Conservation (phyloP, 176 grass and related monocot genomes). For the Triticum monococcum region DNA sequence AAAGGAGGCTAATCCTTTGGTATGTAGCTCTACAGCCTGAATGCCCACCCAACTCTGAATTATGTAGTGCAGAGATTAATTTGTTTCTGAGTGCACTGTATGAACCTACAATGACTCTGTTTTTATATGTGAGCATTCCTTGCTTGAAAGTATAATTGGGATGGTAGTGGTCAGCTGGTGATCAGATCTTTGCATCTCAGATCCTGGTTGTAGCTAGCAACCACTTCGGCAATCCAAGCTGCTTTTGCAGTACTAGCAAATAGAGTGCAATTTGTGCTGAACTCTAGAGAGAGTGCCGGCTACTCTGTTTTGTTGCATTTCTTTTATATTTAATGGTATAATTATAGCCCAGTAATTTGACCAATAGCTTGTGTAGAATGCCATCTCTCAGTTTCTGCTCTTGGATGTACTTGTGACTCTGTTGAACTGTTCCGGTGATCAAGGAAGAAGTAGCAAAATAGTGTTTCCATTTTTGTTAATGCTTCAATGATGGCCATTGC, state of each 20-base stretch:
- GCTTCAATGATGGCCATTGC: background rate
- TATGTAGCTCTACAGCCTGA: background rate
- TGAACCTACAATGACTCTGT: background rate
- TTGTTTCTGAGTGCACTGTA: background rate
- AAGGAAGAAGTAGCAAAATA: background rate
- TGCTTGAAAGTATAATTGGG: background rate
- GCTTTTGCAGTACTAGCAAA: background rate
- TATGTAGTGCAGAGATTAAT: background rate
- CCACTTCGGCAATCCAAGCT: background rate
- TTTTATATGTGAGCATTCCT: background rate
- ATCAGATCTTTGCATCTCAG: background rate
- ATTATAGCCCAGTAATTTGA: background rate
- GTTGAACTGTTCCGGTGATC: background rate
- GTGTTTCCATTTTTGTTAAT: background rate
- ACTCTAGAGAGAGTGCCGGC: background rate
- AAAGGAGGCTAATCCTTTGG: background rate
- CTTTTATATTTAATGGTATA: background rate
- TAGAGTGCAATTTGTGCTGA: background rate
- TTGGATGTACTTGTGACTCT: background rate
- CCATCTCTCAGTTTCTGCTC: background rate
- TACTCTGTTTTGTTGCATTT: background rate
- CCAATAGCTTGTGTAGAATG: background rate
- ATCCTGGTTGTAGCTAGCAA: background rate
- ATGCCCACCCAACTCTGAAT: background rate
- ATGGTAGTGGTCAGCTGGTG: background rate